Conservation (phyloP, 225 moss, liverwort and hornwort genomes). For the Pleurozium schreberi region DNA sequence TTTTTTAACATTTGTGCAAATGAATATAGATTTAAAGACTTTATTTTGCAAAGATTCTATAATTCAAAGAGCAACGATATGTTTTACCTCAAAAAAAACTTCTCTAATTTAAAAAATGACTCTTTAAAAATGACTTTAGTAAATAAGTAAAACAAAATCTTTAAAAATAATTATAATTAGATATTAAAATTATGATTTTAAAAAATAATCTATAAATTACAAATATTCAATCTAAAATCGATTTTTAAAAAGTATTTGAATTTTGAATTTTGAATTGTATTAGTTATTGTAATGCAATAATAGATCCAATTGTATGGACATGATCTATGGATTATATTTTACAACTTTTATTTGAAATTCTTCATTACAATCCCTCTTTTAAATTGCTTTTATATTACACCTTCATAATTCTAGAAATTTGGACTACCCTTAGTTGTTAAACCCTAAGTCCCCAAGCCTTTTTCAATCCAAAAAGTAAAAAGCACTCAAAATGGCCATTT, state of each 20-base stretch:
- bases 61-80: accelerated
- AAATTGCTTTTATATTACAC: too few relatives aligned
- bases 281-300: background rate
- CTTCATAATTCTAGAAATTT: too few relatives aligned
- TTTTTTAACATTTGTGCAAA: background rate
- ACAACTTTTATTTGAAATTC: background rate
- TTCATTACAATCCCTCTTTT: background rate
- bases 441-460: background rate
- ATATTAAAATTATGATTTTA: background rate
- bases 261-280: background rate
- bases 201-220: background rate
- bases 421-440: too few relatives aligned
- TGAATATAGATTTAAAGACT: background rate
- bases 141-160: background rate
- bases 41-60: background rate
- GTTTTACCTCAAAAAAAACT: background rate
- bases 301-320: background rate
- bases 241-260: too few relatives aligned
- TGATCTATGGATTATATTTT: background rate
- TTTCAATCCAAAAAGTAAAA: too few relatives aligned
- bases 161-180: too few relatives aligned
- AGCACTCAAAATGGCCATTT: background rate
- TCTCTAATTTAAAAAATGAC: accelerated
- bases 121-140: background rate
- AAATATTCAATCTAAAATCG: background rate